phyloP scores from a whole-genome alignment of 768 basidiomycete species.

The Tricholomella constricta region DNA sequence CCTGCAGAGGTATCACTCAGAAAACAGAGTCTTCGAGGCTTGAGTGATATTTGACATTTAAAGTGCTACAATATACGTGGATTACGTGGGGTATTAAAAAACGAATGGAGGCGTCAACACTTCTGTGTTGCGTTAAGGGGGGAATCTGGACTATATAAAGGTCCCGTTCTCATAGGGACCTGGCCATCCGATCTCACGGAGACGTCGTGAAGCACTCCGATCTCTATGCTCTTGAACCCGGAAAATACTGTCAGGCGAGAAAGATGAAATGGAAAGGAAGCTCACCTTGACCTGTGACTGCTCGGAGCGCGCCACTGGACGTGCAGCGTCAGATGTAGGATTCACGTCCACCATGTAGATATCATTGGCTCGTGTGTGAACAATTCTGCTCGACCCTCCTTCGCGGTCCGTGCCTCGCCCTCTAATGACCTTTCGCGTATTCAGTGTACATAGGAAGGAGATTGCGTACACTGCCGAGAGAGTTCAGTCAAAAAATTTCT shows the following conservation, averaged over 20 bases:
- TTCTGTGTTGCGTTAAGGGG: background rate
- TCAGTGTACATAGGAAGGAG: slow-evolving; percentile 41
- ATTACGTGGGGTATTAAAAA: no score
- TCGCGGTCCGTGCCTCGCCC: slow-evolving; percentile 53
- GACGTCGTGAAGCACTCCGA: slow-evolving; percentile 19
- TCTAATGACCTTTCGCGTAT: slow-evolving; percentile 48
- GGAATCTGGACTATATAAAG: background rate
- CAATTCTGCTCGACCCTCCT: slow-evolving; percentile 20
- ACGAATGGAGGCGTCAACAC: no score
- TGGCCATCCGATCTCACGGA: slow-evolving; percentile 15
- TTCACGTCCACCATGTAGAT: background rate
- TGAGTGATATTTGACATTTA: no score
- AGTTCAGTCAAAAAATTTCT: background rate
- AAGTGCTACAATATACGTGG: no score
- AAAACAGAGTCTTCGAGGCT: no score
- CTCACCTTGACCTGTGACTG: slow-evolving; percentile 3
- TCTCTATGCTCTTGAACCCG: slow-evolving; percentile 16
- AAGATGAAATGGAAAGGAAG: background rate
- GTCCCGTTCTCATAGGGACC: background rate
- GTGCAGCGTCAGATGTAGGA: no score
- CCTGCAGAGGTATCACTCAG: no score
- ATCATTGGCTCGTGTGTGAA: slow-evolving; percentile 1
- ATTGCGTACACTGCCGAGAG: slow-evolving; percentile 41
- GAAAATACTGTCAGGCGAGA: background rate
- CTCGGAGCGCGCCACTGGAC: background rate